Evolutionary conservation across 139 green algal species (phyloP).

Genomic region (Chlorella sp.): DNA sequence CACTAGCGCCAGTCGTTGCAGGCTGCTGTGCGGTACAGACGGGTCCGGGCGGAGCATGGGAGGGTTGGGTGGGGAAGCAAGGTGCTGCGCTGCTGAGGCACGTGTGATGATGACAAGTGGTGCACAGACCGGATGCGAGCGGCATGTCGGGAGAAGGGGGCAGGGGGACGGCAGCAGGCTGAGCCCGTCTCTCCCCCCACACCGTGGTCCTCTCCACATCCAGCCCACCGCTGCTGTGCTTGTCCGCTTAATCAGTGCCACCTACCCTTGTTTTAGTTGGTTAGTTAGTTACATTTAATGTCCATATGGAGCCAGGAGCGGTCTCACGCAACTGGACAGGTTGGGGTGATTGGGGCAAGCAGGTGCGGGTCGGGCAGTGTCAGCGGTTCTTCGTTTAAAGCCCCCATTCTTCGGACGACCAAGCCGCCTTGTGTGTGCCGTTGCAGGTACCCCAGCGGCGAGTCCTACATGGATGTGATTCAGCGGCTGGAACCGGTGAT

Average conservation of each 20-base stretch:
- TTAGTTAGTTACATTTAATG: too few relatives aligned
- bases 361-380: too few relatives aligned
- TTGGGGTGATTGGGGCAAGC: too few relatives aligned
- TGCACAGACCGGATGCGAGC: slow-evolving; percentile 85
- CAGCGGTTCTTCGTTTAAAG: too few relatives aligned
- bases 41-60: too few relatives aligned
- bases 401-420: too few relatives aligned
- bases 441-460: slow-evolving; percentile 86
- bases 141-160: neutral
- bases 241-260: neutral
- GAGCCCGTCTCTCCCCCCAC: neutral
- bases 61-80: too few relatives aligned
- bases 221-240: neutral
- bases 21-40: too few relatives aligned
- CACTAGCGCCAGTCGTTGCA: too few relatives aligned
- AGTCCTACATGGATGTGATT: slow-evolving; percentile 94
- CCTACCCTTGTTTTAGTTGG: neutral
- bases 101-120: slow-evolving; percentile 48
- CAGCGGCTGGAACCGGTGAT: slow-evolving; percentile 91
- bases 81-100: too few relatives aligned
- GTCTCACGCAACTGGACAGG: too few relatives aligned
- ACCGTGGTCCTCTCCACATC: neutral
- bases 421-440: neutral
- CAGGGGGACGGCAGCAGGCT: neutral
- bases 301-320: too few relatives aligned